These are phyloP conservation scores for Kuraishia ogatae DNA, from an alignment of 805 yeast genomes.

Conservation along the genomic window DNA sequence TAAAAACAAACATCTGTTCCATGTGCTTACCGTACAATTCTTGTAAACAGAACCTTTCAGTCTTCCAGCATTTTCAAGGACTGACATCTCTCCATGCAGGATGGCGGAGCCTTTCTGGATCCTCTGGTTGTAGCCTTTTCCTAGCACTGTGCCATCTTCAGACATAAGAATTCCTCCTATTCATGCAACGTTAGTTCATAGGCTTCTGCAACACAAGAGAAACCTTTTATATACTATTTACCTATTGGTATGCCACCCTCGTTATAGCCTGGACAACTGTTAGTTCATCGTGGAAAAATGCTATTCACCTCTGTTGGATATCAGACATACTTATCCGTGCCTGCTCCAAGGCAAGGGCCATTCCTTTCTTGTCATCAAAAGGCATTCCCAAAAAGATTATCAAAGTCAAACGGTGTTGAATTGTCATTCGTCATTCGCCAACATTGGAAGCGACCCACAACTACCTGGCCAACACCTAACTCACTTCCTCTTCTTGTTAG, in stretches of 20 bases:
- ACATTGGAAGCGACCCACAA: no score
- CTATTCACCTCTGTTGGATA: background rate
- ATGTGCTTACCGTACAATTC: slow-evolving; percentile 50
- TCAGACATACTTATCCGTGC: slow-evolving; percentile 46
- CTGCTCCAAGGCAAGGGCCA: slow-evolving; percentile 65
- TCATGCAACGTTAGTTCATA: background rate
- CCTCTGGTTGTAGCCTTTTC: slow-evolving; percentile 86
- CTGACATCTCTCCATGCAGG: slow-evolving; percentile 86
- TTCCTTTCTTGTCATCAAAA: slow-evolving; percentile 58
- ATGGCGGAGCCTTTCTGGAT: slow-evolving; percentile 79
- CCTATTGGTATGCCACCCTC: slow-evolving; percentile 93
- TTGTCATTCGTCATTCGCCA: no score
- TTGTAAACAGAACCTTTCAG: slow-evolving; percentile 72
- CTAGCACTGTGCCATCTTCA: slow-evolving; percentile 73
- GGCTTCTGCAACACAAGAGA: no score
- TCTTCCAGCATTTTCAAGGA: slow-evolving; percentile 88
- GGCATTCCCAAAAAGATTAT: slow-evolving; percentile 26
- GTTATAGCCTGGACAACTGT: slow-evolving; percentile 35
- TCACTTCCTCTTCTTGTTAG: no score
- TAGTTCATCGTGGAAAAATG: background rate
- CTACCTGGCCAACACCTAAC: no score
- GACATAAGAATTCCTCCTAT: slow-evolving; percentile 62
- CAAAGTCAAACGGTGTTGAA: background rate
- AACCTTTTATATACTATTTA: slow-evolving; percentile 10
- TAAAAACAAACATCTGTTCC: no score